A percentile compares a stretch with the other conserved stretches of the same genome.
Evolutionary conservation across 129 eudicot genomes (phyloP).

Genomic region (Glebionis coronaria): DNA sequence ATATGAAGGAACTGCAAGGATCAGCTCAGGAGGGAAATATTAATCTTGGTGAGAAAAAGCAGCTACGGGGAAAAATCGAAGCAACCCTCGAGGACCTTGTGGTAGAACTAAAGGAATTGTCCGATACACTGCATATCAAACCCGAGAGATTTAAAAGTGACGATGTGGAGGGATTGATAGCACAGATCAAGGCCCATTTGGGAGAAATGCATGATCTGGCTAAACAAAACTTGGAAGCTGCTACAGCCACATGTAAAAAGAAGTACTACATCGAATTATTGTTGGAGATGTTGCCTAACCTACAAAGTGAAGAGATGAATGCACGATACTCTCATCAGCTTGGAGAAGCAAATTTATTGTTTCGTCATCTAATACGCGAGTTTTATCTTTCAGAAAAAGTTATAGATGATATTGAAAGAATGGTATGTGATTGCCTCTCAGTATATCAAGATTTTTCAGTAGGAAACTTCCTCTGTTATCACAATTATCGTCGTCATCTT

Average conservation of each 20-base stretch:
- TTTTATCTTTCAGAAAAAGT: neutral
- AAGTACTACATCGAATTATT: neutral
- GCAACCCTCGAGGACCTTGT: neutral
- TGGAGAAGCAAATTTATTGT: neutral
- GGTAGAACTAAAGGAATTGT: neutral
- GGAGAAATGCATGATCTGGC: neutral
- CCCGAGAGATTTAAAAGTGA: neutral
- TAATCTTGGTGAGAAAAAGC: neutral
- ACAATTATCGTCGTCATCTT: too few species aligned
- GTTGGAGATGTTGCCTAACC: neutral
- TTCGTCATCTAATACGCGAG: neutral
- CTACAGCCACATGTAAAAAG: neutral
- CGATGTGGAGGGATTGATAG: neutral
- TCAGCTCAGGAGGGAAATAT: neutral
- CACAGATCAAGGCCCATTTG: neutral
- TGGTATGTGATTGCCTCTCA: neutral
- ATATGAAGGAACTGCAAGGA: constrained; percentile 6
- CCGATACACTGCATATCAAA: neutral
- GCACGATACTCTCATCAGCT: neutral
- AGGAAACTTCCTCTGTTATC: neutral
- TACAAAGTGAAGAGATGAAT: neutral
- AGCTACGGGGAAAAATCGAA: neutral
- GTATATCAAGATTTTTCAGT: neutral
- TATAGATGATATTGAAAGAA: neutral
- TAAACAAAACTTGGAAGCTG: neutral